Evolutionary conservation across 352 stramenopile species (phyloP), one percentile per base, ranked within the genome.

Genomic region (Globisporangium orthogonon): DNA sequence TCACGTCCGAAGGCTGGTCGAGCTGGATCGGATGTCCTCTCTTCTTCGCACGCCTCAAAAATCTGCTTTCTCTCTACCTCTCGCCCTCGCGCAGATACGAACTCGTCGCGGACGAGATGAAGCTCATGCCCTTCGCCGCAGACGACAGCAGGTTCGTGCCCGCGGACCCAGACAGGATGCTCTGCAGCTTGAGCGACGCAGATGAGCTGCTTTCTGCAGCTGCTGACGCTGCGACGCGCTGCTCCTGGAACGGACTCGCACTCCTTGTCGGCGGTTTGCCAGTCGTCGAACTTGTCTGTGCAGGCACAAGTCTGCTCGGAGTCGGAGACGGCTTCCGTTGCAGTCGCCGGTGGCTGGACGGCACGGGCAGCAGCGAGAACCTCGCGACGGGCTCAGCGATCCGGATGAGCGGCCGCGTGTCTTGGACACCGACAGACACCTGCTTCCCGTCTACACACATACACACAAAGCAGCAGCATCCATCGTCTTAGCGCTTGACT

Each of bases 81-180:
- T 85, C 73, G 48, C 69, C 65, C 54, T 81, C 66, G 29, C 69
- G 74, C 23, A 88, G 60, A 53, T 87, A 87, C 43, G 77, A 87
- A 49, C 69, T 83, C 3, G 72, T 92, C 30, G 82, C 84, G 37
- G 82, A 91, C 33, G 84, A 92, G 35, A 92, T 54, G 45, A 87
- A 90, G 37, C 78, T 87, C 61, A 94, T 91, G 39, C 85, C 81
- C 56, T 94, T 94, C 40, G 83, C 85, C 17, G 80, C 80, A 9
- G 78, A 87, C 29, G 73, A 81, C 35, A 87, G 62, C 60, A 87
- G 45, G 31, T 76, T 87, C 17, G 74, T 82, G n/a, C 76, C 76
- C 37, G 75, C 70, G 2, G 83, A 81, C 11, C 76, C 71, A 4
- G 75, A 87, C n/a, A 93, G 50, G 18, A 89, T 59, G 50, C 82